Evolutionary conservation across 192 early-diverging fungal genomes (phyloP), one percentile per base, ranked within the genome.

Genomic region (Haplosporangium gracile): DNA sequence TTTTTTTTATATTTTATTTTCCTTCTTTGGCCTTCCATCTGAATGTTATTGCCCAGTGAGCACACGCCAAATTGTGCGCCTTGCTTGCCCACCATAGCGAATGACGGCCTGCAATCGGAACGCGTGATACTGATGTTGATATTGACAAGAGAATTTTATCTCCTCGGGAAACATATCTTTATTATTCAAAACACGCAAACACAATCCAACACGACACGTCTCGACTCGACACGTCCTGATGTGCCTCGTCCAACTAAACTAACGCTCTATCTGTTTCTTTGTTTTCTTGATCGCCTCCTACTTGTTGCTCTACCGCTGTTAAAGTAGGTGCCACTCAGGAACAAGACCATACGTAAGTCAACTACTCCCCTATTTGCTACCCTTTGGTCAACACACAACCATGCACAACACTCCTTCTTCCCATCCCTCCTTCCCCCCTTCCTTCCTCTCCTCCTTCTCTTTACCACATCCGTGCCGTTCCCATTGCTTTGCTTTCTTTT

Each of bases 291-390:
- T 60, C 22, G 42, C 32, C 32, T 34, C 26, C 29, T 65, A 32
- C 29, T 0, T 26, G 1, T 26, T 57, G 51, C 7, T 32, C 32
- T 29, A 4, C 26, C 60, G 29, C 60, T 76, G 32, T 34, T 4
- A 72, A 36, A 73, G 79, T 78, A 80, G 84, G 42, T 81, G 78
- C 38, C 84, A 86, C 68, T 81, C 84, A 68, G 78, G 84, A 29
- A 78, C 84, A 77, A 79, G 79, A 65, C 79, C 84, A n/a, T 86
- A 81, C 81, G 84, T 86, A 86, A 86, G 84, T 86, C 55, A 49
- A 72, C 49, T 18, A 45, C 11, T 16, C 70, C 70, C 22, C 26
- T 22, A 43, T 22, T n/a, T 29, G 6, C 24, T 24, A 15, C 60
- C 49, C 49, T 29, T 29, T 65, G 60, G 13, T 8, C 2, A 32